Conservation (phyloP, 2,329 filamentous ascomycete species). For the Colletotrichum cordylinicola region DNA sequence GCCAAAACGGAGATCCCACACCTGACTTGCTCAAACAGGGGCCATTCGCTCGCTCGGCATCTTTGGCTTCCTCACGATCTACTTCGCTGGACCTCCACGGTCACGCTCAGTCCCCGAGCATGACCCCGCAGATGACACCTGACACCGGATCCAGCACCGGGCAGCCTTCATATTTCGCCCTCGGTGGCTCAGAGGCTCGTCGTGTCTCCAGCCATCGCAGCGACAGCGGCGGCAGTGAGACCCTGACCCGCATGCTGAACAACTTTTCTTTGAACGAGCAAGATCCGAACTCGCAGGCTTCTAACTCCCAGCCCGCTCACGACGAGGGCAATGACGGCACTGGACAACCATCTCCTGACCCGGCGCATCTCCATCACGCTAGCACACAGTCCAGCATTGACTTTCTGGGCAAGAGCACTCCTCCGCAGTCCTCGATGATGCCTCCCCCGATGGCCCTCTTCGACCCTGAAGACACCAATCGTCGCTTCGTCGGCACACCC, state of each 20-base stretch:
- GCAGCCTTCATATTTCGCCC: conserved; percentile 92
- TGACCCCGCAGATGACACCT: conserved; percentile 87
- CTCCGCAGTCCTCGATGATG: conserved; percentile 75
- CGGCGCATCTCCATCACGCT: conserved; percentile 67
- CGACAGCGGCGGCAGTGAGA: conserved; percentile 91
- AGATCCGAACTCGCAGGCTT: conserved; percentile 44
- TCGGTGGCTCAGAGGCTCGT: conserved; percentile 68
- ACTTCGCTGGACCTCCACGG: conserved; percentile 90
- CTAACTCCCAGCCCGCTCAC: conserved; percentile 63
- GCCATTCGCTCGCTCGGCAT: conserved; percentile 85
- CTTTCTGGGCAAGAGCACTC: conserved; percentile 63
- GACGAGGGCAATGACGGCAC: conserved; percentile 79
- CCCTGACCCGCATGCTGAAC: conserved; percentile 80
- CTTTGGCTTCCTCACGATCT: conserved; percentile 88
- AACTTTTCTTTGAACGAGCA: conserved; percentile 76
- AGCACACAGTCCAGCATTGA: conserved; percentile 47
- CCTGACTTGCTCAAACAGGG: conserved; percentile 93
- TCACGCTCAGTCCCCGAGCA: conserved; percentile 74
- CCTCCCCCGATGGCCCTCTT: conserved; percentile 93
- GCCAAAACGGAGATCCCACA: conserved; percentile 77
- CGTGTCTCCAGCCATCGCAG: conserved; percentile 78
- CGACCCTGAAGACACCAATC: conserved; percentile 90
- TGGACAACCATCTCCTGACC: conserved; percentile 77
- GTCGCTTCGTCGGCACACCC: conserved; percentile 94
- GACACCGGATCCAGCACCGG: conserved; percentile 66